A percentile compares a stretch with the other conserved stretches of the same genome.
Conservation (phyloP, 2,329 filamentous ascomycete genomes). For the Zymoseptoria tritici region DNA sequence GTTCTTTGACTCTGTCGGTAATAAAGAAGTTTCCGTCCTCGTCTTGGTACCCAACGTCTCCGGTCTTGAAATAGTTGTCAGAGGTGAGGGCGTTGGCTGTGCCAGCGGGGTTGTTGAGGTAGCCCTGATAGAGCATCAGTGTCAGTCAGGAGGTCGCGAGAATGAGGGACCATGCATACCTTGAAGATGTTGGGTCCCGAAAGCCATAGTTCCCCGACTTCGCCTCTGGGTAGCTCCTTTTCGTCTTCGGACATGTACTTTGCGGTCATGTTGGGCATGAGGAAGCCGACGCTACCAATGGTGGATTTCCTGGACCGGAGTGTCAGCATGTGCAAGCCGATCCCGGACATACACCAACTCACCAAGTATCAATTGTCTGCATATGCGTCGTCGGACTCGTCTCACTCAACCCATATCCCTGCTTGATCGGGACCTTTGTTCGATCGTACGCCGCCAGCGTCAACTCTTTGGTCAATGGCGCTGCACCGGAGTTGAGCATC, state of each 20-base stretch:
- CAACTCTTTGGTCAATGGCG: slow-evolving; percentile 73
- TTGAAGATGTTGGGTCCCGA: slow-evolving; percentile 75
- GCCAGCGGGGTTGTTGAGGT: slow-evolving; percentile 64
- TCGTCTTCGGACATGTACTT: slow-evolving; percentile 63
- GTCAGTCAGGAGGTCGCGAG: neutral
- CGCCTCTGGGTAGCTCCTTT: slow-evolving; percentile 69
- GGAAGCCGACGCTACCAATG: slow-evolving; percentile 69
- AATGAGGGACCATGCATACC: slow-evolving; percentile 26
- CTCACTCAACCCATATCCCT: slow-evolving; percentile 86
- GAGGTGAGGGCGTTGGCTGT: slow-evolving; percentile 62
- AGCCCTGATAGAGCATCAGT: slow-evolving; percentile 42
- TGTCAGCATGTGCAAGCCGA: neutral
- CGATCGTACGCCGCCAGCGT: slow-evolving; percentile 68
- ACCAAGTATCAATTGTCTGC: slow-evolving; percentile 66
- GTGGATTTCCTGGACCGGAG: slow-evolving; percentile 40
- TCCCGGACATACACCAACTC: neutral
- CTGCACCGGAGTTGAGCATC: slow-evolving; percentile 82
- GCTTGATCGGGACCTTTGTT: slow-evolving; percentile 74
- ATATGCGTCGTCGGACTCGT: slow-evolving; percentile 72
- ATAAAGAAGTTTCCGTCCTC: slow-evolving; percentile 75
- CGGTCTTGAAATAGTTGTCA: slow-evolving; percentile 83
- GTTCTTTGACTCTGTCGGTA: slow-evolving; percentile 66
- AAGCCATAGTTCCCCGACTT: slow-evolving; percentile 69
- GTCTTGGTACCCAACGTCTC: slow-evolving; percentile 75
- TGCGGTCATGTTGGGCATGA: slow-evolving; percentile 72